Evolutionary conservation across 2,329 filamentous ascomycete species (phyloP).

Genomic region (Neonectria faginata): DNA sequence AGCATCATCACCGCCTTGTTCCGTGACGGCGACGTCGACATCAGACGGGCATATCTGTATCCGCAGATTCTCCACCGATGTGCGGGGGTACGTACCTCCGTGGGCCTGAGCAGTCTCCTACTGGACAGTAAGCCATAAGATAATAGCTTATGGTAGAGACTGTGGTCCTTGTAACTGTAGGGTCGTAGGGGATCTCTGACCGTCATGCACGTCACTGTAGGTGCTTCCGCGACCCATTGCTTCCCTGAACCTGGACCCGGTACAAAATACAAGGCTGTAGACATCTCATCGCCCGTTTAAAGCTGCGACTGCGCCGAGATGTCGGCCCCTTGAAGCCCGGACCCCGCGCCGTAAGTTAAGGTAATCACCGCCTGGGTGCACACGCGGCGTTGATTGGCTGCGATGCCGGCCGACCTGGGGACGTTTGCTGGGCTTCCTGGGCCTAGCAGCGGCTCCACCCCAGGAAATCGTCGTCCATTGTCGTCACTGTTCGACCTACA

Average conservation of each 20-base stretch:
- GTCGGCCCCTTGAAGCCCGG: conserved; percentile 38
- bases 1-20: conserved; percentile 9
- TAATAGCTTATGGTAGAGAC: background rate
- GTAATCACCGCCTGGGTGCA: conserved; percentile 36
- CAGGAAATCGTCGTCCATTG: conserved; percentile 42
- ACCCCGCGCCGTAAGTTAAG: conserved; percentile 33
- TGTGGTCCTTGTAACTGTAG: background rate
- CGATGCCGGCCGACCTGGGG: background rate
- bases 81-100: conserved; percentile 24
- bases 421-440: conserved; percentile 7
- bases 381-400: conserved; percentile 32
- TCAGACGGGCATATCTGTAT: background rate
- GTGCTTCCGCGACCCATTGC: background rate
- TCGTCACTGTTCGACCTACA: conserved; percentile 43
- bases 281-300: conserved; percentile 7
- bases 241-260: background rate
- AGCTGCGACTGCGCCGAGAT: conserved; percentile 26
- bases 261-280: background rate
- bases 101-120: background rate
- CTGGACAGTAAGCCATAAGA: background rate
- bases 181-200: background rate
- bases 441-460: conserved; percentile 38
- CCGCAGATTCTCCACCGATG: conserved; percentile 17
- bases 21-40: background rate
- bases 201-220: background rate